Base-by-base conservation (phyloP, 192 early-diverging fungal genomes). In the Endogone sp. region DNA sequence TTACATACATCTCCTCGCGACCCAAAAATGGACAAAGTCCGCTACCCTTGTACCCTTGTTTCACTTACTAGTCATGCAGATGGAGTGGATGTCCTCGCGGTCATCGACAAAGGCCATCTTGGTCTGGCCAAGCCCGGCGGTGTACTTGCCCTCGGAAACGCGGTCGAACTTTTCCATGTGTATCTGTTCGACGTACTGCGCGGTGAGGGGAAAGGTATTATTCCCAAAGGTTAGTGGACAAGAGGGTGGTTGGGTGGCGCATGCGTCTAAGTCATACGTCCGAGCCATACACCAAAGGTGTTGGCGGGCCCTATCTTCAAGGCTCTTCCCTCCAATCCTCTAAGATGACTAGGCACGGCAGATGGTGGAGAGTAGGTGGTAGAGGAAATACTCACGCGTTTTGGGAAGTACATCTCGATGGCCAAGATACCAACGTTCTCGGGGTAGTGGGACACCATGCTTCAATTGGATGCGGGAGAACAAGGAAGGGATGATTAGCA, bases 31-130 rank as follows among this genome's bases (percentile, higher is more conserved):
- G 16, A 49, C 37, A 49, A 6, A 49, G 37, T 49, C 37, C 37
- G n/a, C n/a, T n/a, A n/a, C n/a, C n/a, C n/a, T n/a, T n/a, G n/a
- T n/a, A n/a, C n/a, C n/a, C 59, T 60, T 28, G 22, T n/a, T 2
- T 3, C n/a, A 56, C 75, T 73, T 80, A 94, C 93, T 90, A 31
- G 94, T 94, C 72, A 95, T 74, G 29, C 85, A 89, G 69, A 95
- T 88, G 60, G 94, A 94, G 81, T 93, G 88, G 77, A 95, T 91
- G 80, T 95, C 94, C 79, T 99, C 96, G 69, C 95, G 85, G 77
- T 99, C 97, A 79, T 97, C 95, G 82, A 90, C 90, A 72, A 97
- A 88, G 49, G 89, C 91, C 97, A 99, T 99, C 76, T 91, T 91
- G 68, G 81, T 85, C 83, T 97, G 96, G 44, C 97, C 97, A 21